Conservation (phyloP, 495 filamentous ascomycete species). For the Penicillium pulvis region DNA sequence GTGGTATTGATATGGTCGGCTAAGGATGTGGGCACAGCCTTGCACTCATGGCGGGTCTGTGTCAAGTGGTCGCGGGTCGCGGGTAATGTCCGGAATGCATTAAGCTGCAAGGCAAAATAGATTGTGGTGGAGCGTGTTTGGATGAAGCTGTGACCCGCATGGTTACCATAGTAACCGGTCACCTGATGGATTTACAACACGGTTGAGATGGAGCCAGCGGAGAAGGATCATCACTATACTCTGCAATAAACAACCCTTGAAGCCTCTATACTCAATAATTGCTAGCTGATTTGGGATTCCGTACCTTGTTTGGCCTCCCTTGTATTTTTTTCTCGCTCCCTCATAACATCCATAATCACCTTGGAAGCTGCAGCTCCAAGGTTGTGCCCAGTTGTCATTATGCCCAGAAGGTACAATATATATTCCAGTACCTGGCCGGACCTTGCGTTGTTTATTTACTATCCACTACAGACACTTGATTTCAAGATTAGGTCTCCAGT, state of each 20-base stretch:
- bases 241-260: constrained; percentile 1
- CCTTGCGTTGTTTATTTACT: too few species aligned
- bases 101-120: constrained; percentile 21
- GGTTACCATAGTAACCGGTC: constrained; percentile 19
- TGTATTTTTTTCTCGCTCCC: neutral
- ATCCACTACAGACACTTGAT: too few species aligned
- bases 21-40: constrained; percentile 8
- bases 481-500: neutral
- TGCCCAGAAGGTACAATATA: too few species aligned
- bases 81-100: constrained; percentile 13
- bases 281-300: too few species aligned
- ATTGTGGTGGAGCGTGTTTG: constrained; percentile 21
- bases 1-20: constrained; percentile 1
- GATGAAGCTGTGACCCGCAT: constrained; percentile 5
- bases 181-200: neutral
- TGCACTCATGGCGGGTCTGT: constrained; percentile 25
- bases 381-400: too few species aligned
- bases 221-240: constrained; percentile 2
- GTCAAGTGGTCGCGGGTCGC: constrained; percentile 5
- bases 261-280: neutral
- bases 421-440: too few species aligned
- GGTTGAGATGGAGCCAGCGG: neutral
- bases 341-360: neutral
- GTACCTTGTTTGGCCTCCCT: too few species aligned
- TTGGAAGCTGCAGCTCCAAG: too few species aligned